Base-by-base conservation (phyloP, 1,284 basidiomycete species). In the Phellopilus nigrolimitatus region DNA sequence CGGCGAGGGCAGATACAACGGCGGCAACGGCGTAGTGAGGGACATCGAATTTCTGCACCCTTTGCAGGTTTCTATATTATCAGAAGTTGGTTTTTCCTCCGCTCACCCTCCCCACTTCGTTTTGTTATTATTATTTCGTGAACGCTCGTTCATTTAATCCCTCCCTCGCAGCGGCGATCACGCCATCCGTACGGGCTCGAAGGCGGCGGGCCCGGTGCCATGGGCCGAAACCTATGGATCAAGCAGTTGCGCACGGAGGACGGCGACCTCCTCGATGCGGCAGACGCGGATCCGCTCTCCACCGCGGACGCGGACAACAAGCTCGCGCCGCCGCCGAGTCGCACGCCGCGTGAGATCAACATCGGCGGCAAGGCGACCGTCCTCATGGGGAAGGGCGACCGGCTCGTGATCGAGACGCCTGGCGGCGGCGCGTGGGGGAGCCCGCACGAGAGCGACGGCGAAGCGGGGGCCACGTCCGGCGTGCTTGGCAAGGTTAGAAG, bases 291-390 rank as follows among this genome's bases (percentile, higher is more conserved):
- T 24, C 22, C 52, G 38, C 36, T 53, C 34, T 10, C 52, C 44
- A 34, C 40, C 15, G 38, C 25, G 12, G 36, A 21, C 9, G 36
- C 27, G 43, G 54, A 53, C 30, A 47, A 46, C 36, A 42, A n/a
- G n/a, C n/a, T n/a, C n/a, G n/a, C 25, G 24, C 31, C 33, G 24
- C 42, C 40, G 28, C 22, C 37, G 37, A 59, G 24, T 58, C 56
- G 59, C 25, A 65, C 64, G 21, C 69, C 77, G 15, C 75, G 92
- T 17, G 72, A 79, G 28, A 87, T 97, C 62, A 97, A 95, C 63
- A 82, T 97, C 36, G 93, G 94, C 15, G 92, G 94, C 6, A 97
- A 97, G 67, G 88, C 87, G 39, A 91, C 89, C 0, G 79, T 94
- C 39, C 80, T 79, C 68, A 92, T 94, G 82, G 89, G 87, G 43